Percentiles rank a stretch among this genome's conserved stretches.
Conservation (phyloP, 108 stramenopile genomes). For the Skeletonema menzelii region DNA sequence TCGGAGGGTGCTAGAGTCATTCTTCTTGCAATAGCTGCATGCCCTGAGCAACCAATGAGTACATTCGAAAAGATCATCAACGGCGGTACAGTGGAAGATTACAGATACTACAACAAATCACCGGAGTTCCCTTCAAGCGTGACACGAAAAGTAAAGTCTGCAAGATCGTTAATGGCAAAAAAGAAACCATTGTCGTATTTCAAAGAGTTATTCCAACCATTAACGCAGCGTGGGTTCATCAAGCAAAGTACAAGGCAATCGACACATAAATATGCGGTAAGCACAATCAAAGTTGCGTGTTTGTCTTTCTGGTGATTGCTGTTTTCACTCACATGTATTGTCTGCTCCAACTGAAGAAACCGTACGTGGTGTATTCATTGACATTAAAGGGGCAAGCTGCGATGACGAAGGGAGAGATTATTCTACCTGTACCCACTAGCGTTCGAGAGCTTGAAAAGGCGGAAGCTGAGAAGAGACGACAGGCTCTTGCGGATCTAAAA, state of each 20-base stretch:
- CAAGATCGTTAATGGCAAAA: slow-evolving; percentile 29
- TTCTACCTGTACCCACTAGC: slow-evolving; percentile 70
- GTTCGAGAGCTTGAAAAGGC: slow-evolving; percentile 59
- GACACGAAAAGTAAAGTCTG: slow-evolving; percentile 5
- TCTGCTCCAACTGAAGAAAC: background rate
- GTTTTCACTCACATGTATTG: background rate
- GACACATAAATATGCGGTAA: slow-evolving; percentile 23
- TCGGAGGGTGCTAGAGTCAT: slow-evolving; percentile 56
- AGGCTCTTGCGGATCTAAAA: slow-evolving; percentile 47
- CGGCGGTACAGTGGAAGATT: slow-evolving; percentile 56
- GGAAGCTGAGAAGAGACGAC: slow-evolving; percentile 54
- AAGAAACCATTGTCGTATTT: slow-evolving; percentile 49
- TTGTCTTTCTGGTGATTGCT: background rate
- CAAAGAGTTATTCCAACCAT: slow-evolving; percentile 51
- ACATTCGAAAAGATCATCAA: slow-evolving; percentile 53
- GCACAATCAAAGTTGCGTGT: background rate
- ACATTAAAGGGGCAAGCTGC: slow-evolving; percentile 47
- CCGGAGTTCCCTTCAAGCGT: slow-evolving; percentile 8
- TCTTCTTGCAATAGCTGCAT: slow-evolving; percentile 40
- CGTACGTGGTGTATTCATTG: slow-evolving; percentile 38
- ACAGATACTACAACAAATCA: slow-evolving; percentile 41
- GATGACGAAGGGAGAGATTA: slow-evolving; percentile 37
- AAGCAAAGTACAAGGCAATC: slow-evolving; percentile 28
- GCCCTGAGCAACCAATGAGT: slow-evolving; percentile 45
- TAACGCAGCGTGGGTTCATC: slow-evolving; percentile 51